Conservation (phyloP, 805 yeast species). For the Yamadazyma sp. region DNA sequence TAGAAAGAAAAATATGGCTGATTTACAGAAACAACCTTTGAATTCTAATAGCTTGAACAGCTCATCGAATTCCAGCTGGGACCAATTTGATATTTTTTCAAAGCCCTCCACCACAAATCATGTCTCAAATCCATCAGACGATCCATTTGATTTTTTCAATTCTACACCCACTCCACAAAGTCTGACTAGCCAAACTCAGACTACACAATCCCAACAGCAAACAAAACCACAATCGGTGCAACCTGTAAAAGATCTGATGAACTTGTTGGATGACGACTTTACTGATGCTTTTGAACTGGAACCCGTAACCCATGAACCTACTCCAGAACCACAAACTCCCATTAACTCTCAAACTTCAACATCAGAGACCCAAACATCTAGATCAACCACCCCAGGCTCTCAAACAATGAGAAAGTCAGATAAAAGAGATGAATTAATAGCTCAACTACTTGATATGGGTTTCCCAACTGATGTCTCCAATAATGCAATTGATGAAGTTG, state of each 20-base stretch:
- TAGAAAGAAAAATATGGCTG: conserved; percentile 10
- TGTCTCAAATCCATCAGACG: conserved; percentile 8
- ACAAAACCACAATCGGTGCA: not conserved
- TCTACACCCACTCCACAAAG: not conserved
- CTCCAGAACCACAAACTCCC: conserved; percentile 1
- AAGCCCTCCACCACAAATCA: not conserved
- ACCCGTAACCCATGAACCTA: conserved; percentile 1
- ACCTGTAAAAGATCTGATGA: conserved; percentile 1
- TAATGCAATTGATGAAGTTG: conserved; percentile 56
- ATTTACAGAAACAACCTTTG: conserved; percentile 10
- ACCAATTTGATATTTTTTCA: conserved; percentile 10
- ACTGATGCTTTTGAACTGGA: conserved; percentile 32
- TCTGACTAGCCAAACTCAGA: not conserved
- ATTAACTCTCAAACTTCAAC: too few species aligned
- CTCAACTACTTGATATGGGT: conserved; percentile 78
- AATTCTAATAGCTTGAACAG: too few species aligned
- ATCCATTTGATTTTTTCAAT: conserved; percentile 25
- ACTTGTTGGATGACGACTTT: conserved; percentile 41
- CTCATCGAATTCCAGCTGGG: conserved; percentile 6
- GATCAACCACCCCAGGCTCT: too few species aligned
- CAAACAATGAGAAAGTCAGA: too few species aligned
- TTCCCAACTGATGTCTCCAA: conserved; percentile 60
- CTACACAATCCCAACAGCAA: not conserved
- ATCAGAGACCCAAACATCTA: too few species aligned
- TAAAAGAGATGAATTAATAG: conserved; percentile 49